Evolutionary conservation across 108 stramenopile genomes (phyloP), one percentile per base, ranked within the genome.

Genomic region (Cyclotella cryptica): DNA sequence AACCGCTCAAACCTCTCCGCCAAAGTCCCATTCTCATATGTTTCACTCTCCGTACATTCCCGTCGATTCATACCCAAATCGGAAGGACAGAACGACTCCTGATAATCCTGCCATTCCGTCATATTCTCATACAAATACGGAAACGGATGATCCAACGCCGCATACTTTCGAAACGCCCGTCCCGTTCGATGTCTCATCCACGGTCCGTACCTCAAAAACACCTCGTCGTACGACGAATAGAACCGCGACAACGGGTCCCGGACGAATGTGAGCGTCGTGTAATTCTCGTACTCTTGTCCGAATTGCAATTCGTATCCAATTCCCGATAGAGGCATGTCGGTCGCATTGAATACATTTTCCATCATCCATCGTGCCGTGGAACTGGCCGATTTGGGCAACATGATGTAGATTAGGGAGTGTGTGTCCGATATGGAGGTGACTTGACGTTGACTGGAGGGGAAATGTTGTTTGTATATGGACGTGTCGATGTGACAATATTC

Each of bases 11-110:
- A 71, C 26, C 69, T 57, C 6, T 9, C 18, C 8, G 69, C 69
- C 40, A 71, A 44, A 26, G 69, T 71, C 40, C 69, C 69, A 43
- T 71, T 71, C 54, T 71, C 69, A 22, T 43, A n/a, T 6, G 69
- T 71, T 18, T 58, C 42, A 1, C 40, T 22, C 69, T 26, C 22
- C 40, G 19, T 42, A 26, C 69, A 71, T 58, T 42, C 17, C 15
- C 42, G 17, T 51, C 24, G 55, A 13, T 21, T 24, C 49, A 69
- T 53, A 1, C 54, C 55, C 42, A 71, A 43, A 58, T 1, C 17
- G 19, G 49, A 4, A 2, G 69, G 69, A 58, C 69, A 71, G 43
- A 71, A 71, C 22, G 69, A 9, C 21, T 71, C 21, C 29, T 71
- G 69, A 58, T 57, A 71, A 71, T 71, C 69, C 9, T 57, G 29